Percentiles rank a stretch among this genome's conserved stretches.
Evolutionary conservation across 306 rosid genomes (phyloP).

Genomic region (Prunus campanulata): DNA sequence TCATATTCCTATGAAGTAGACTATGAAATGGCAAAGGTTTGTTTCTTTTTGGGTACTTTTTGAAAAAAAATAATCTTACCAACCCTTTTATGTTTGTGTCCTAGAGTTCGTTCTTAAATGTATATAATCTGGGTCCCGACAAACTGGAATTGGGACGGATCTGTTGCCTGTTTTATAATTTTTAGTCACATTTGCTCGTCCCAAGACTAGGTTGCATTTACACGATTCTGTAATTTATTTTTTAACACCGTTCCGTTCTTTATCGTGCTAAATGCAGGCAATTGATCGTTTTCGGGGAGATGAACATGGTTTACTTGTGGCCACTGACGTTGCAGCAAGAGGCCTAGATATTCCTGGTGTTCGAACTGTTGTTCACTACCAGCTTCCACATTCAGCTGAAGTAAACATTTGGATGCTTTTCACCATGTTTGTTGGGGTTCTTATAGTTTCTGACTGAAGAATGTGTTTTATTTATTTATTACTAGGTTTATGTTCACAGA

Average conservation of each 20-base stretch:
- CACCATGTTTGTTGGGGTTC: conserved; percentile 6
- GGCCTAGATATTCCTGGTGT: conserved; percentile 92
- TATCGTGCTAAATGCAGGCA: conserved; percentile 50
- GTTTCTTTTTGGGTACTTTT: too few species aligned
- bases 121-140: background rate
- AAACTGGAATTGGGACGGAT: background rate
- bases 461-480: conserved; percentile 14
- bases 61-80: background rate
- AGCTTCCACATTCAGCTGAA: conserved; percentile 97
- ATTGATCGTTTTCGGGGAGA: conserved; percentile 75
- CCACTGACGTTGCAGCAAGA: conserved; percentile 93
- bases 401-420: conserved; percentile 37
- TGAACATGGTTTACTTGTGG: conserved; percentile 79
- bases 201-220: background rate
- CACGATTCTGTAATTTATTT: background rate
- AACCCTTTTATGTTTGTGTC: background rate
- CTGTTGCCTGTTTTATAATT: background rate
- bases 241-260: background rate
- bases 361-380: conserved; percentile 94
- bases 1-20: background rate
- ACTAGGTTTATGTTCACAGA: conserved; percentile 93
- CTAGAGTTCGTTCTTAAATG: background rate
- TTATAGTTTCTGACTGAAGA: background rate
- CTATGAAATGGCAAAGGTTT: background rate
- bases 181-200: background rate